A percentile compares a stretch with the other conserved stretches of the same genome.
Evolutionary conservation across 2,329 filamentous ascomycete species (phyloP).

Genomic region (Xylaria sp.): DNA sequence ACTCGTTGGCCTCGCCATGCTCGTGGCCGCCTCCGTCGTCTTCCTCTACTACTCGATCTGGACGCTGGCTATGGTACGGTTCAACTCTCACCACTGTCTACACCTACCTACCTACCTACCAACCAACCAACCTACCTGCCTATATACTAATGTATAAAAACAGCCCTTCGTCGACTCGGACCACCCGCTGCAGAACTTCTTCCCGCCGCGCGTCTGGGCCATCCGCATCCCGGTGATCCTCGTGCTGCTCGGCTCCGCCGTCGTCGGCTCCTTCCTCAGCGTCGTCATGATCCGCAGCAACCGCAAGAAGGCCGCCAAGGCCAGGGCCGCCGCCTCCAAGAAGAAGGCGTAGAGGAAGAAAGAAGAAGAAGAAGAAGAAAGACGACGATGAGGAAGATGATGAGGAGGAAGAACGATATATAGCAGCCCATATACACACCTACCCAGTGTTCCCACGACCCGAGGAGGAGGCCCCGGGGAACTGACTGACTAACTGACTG

Average conservation of each 20-base stretch:
- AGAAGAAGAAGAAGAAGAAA: slow-evolving; percentile 24
- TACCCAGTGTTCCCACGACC: too few species aligned
- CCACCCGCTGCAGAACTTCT: slow-evolving; percentile 91
- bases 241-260: slow-evolving; percentile 85
- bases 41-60: slow-evolving; percentile 93
- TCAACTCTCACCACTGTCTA: slow-evolving; percentile 9
- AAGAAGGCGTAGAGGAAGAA: slow-evolving; percentile 74
- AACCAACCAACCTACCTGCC: too few species aligned
- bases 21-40: slow-evolving; percentile 65
- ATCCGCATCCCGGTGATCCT: slow-evolving; percentile 98
- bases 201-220: slow-evolving; percentile 97
- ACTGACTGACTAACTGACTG: too few species aligned
- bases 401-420: neutral
- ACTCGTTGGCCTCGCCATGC: slow-evolving; percentile 70
- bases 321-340: slow-evolving; percentile 73
- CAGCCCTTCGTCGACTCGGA: slow-evolving; percentile 97
- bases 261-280: slow-evolving; percentile 93
- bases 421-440: too few species aligned
- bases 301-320: slow-evolving; percentile 94
- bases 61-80: slow-evolving; percentile 90
- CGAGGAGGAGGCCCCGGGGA: too few species aligned
- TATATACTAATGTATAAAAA: neutral
- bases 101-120: slow-evolving; percentile 5
- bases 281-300: slow-evolving; percentile 99
- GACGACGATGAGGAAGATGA: neutral